Percentiles rank a stretch among this genome's conserved stretches.
phyloP scores from a whole-genome alignment of 225 moss, liverwort and hornwort genomes.

The Bryoerythrophyllum caledonicum region DNA sequence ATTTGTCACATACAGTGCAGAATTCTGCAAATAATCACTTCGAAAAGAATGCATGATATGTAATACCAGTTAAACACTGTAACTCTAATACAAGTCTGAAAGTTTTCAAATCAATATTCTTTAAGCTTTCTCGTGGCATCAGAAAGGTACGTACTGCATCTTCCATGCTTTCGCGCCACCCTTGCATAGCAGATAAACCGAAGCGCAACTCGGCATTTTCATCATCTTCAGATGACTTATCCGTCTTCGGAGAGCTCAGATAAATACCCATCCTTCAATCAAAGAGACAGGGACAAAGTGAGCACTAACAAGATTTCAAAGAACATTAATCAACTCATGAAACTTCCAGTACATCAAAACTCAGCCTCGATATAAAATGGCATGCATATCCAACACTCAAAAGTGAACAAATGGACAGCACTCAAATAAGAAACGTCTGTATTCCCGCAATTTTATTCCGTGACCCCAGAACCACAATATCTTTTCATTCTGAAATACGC shows the following conservation, averaged over 20 bases:
- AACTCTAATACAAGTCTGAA: conserved; percentile 3
- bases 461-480: not conserved
- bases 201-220: conserved; percentile 55
- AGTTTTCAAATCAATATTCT: not conserved
- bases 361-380: not conserved
- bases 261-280: conserved; percentile 49
- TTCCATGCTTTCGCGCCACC: conserved; percentile 68
- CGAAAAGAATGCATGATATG: not conserved
- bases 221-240: conserved; percentile 54
- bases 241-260: conserved; percentile 55
- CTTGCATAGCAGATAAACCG: conserved; percentile 64
- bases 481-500: not conserved
- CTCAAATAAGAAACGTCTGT: not conserved
- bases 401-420: not conserved
- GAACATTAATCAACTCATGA: not conserved
- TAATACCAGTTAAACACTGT: conserved; percentile 5
- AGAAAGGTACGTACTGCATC: conserved; percentile 51
- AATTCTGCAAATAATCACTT: conserved; percentile 11
- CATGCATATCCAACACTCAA: not conserved
- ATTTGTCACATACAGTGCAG: not conserved
- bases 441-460: not conserved
- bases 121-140: conserved; percentile 3
- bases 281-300: conserved; percentile 23
- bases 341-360: conserved; percentile 8
- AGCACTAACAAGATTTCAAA: conserved; percentile 6